Conservation (phyloP, 2,329 filamentous ascomycete species). For the Talaromyces sp. region DNA sequence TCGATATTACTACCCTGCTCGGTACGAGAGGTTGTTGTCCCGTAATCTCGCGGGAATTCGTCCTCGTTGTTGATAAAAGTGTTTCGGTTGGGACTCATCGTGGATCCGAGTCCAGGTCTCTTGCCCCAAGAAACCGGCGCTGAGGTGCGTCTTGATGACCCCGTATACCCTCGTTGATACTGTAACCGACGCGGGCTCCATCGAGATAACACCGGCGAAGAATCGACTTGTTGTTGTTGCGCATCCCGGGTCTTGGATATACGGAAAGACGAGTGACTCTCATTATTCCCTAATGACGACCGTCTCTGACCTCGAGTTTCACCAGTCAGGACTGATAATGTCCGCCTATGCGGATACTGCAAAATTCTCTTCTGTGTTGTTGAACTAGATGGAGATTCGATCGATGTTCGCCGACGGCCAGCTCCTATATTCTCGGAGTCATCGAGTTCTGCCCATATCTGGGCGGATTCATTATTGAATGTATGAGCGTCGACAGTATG, state of each 20-base stretch:
- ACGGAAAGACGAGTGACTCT: not conserved
- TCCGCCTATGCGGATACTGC: conserved; percentile 6
- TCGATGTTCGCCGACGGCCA: not conserved
- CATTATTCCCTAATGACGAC: not conserved
- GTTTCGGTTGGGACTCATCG: not conserved
- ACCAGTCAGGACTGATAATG: conserved; percentile 9
- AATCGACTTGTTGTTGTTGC: not conserved
- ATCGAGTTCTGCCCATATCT: conserved; percentile 85
- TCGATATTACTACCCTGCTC: not conserved
- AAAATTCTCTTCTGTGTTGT: not conserved
- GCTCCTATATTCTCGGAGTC: conserved; percentile 54
- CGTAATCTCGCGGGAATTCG: conserved; percentile 14
- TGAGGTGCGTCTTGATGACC: conserved; percentile 23
- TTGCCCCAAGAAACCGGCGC: conserved; percentile 21
- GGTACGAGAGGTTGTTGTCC: not conserved
- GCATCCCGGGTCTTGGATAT: conserved; percentile 5
- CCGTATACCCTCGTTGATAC: conserved; percentile 10
- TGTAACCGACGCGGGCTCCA: conserved; percentile 22
- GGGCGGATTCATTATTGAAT: conserved; percentile 61
- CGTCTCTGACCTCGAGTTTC: conserved; percentile 3
- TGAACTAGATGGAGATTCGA: not conserved
- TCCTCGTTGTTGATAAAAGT: not conserved
- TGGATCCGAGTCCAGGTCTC: conserved; percentile 5
- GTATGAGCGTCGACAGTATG: conserved; percentile 50
- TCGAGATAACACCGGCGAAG: not conserved